These are phyloP conservation scores for Cercophora scortea DNA, from an alignment of 495 filamentous ascomycete genomes.

Conservation along the genomic window DNA sequence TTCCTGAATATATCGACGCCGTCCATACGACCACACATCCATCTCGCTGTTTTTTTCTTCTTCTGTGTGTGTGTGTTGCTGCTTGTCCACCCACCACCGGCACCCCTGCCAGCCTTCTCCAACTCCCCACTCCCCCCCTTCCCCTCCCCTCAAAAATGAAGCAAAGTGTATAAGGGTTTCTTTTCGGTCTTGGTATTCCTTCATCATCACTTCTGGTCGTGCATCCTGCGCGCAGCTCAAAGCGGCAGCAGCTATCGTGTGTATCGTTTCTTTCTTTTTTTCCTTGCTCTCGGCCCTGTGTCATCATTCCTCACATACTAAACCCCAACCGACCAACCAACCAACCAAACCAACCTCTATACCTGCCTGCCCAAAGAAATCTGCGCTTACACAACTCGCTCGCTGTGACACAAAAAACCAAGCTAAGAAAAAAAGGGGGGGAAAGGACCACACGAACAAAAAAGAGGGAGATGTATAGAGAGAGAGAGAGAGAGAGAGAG, in stretches of 20 bases:
- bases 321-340: too few species aligned
- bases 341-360: constrained; percentile 6
- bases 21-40: too few species aligned
- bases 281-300: background rate
- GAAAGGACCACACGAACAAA: background rate
- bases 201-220: constrained; percentile 9
- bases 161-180: too few species aligned
- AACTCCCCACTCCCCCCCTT: background rate
- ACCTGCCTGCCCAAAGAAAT: background rate
- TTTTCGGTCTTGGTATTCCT: background rate
- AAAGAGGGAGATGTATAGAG: background rate
- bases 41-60: too few species aligned
- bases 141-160: background rate
- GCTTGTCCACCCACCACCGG: background rate
- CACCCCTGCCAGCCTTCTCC: background rate
- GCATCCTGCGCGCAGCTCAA: background rate
- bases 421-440: background rate
- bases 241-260: constrained; percentile 2
- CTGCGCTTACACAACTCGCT: background rate
- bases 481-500: too few species aligned
- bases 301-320: background rate
- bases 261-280: constrained; percentile 5
- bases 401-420: background rate
- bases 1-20: background rate
- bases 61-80: background rate